These are phyloP conservation scores for Paramyrothecium sp. DNA, from an alignment of 2,329 filamentous ascomycete genomes.

Conservation along the genomic window DNA sequence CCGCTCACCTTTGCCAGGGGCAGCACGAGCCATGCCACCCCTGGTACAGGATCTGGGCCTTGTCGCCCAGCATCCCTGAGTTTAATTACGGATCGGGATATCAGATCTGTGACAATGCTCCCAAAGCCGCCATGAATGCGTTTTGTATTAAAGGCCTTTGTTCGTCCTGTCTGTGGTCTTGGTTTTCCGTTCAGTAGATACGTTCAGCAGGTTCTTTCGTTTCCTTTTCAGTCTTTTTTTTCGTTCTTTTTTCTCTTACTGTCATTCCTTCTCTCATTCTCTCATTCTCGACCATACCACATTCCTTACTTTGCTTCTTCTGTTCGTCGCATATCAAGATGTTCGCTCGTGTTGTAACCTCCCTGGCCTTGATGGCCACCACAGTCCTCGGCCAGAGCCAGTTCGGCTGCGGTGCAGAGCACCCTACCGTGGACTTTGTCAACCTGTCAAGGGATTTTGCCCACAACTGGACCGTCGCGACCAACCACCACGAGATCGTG, in stretches of 20 bases:
- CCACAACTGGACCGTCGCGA: neutral
- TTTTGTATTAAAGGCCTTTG: neutral
- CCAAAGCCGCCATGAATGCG: neutral
- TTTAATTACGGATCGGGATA: neutral
- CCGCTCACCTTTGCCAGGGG: neutral
- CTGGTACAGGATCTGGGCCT: neutral
- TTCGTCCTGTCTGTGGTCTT: neutral
- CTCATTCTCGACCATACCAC: neutral
- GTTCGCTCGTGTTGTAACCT: neutral
- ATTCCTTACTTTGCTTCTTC: neutral
- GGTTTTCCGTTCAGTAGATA: neutral
- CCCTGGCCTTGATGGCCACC: neutral
- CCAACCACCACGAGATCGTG: neutral
- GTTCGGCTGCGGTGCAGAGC: neutral
- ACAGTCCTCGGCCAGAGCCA: neutral
- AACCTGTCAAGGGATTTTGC: neutral
- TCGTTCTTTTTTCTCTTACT: neutral
- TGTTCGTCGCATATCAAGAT: neutral
- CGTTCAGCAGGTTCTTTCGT: neutral
- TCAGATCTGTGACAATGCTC: neutral
- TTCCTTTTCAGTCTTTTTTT: neutral
- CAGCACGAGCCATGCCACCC: neutral
- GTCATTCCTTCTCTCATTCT: neutral
- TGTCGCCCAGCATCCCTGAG: neutral
- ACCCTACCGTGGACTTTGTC: neutral